Evolutionary conservation across 106 monocot species (phyloP), one percentile per base, ranked within the genome.

Genomic region (Agapanthus africanus): DNA sequence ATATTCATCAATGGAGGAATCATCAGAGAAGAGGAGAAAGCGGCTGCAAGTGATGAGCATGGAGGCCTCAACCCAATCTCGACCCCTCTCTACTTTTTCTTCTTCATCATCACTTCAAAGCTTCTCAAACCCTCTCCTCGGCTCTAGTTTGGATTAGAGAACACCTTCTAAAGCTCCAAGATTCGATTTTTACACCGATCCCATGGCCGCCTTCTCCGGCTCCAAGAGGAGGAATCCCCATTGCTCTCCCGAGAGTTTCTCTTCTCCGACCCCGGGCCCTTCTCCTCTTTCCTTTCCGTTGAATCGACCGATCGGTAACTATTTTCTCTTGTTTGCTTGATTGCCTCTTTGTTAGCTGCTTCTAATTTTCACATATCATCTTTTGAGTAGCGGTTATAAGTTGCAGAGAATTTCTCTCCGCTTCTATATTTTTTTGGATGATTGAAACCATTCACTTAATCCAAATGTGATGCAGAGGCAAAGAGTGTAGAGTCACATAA

Each of bases 171-270:
- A n/a, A 64, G 22, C 22, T 11, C 40, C 74, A 26, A 65, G 85
- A 36, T 85, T 85, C 40, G 78, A 85, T 30, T 81, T 71, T 56
- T 85, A 85, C 42, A 81, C 78, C 7, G 71, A 85, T 19, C 81
- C 85, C 28, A 71, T 70, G 69, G 49, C 81, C 11, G 78, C 68
- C 33, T 85, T 78, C 67, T 77, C 74, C 40, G 70, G 66, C 13
- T n/a, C 42, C 40, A 75, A 78, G 68, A 36, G 74, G 60, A 67
- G 70, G 26, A 65, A 23, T 41, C 25, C 19, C 11, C 23, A 26
- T 21, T 51, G 34, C 18, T 16, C 32, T 59, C 38, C 14, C 7
- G 33, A 26, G 10, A 33, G 4, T 38, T 33, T 46, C 42, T 71
- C 71, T 28, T 19, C 71, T 71, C 71, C 72, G 10, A 36, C 49